Base-by-base conservation (phyloP, 2,329 filamentous ascomycete genomes). In the Trichoderma simmonsii region DNA sequence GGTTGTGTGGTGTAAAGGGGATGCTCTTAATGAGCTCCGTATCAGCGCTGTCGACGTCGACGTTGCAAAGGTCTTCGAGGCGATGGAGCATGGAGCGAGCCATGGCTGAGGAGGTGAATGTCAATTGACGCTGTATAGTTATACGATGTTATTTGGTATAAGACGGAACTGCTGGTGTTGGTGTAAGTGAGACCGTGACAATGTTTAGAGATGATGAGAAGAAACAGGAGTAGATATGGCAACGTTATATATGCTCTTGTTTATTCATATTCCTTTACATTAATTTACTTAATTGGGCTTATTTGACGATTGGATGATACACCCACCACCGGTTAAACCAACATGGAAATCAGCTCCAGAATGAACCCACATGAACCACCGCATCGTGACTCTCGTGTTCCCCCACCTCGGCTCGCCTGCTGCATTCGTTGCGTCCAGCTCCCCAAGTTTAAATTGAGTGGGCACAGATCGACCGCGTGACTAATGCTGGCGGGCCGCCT, bases 1-100 rank as follows among this genome's bases (percentile, higher is more conserved):
- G 75, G 66, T 76, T 76, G 60, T 75, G 74, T 30, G 72, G 65
- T 7, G 70, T 76, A 67, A 76, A 76, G 2, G 75, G 75, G 26
- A 76, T 36, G 39, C 71, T 70, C 34, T 54, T 74, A 60, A 74
- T 71, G 21, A 75, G 68, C 14, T 69, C 68, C 4, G 75, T 74
- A 39, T 71, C 71, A 24, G 73, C 69, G 32, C 73, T 73, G 70
- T 76, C 75, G 51, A 76, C 73, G 30, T 76, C 73, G 64, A 75
- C 73, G 68, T 74, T 75, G 66, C 59, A 72, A 39, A 75, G 56
- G 12, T 74, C 61, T 62, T 75, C 75, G 63, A 76, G 39, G 9
- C 71, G 71, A 51, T 72, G 59, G 48, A 72, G 71, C 65, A 72
- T 56, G 39, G 71, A 70, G 32, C 64, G 64, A 62, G 66, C 21